Evolutionary conservation across 1,139 yeast species (phyloP).

Genomic region (Geotrichum klebahnii): DNA sequence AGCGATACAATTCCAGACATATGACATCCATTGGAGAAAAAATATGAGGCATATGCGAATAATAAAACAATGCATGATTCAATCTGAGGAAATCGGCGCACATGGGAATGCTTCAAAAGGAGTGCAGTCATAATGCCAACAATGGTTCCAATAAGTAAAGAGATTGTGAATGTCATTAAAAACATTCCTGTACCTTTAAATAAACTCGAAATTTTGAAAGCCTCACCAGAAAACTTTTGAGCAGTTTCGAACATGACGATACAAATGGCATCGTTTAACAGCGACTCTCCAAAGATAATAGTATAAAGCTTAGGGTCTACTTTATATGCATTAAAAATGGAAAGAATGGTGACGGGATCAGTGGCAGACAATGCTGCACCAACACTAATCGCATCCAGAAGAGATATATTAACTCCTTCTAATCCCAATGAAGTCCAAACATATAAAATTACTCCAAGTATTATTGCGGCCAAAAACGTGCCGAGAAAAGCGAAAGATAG

Average conservation of each 20-base stretch:
- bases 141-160: constrained; percentile 82
- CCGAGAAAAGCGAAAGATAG: constrained; percentile 95
- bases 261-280: constrained; percentile 92
- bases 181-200: constrained; percentile 93
- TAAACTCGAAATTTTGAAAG: constrained; percentile 67
- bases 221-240: constrained; percentile 80
- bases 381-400: constrained; percentile 92
- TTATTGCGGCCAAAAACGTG: constrained; percentile 85
- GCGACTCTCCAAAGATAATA: constrained; percentile 90
- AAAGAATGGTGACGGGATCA: constrained; percentile 92
- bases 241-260: constrained; percentile 98
- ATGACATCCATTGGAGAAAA: constrained; percentile 96
- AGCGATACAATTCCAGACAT: constrained; percentile 97
- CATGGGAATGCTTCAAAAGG: constrained; percentile 83
- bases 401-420: constrained; percentile 80
- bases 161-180: constrained; percentile 85
- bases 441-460: constrained; percentile 76
- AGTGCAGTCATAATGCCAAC: constrained; percentile 87
- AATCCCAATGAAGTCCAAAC: constrained; percentile 89
- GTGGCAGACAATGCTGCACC: constrained; percentile 98
- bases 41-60: constrained; percentile 92
- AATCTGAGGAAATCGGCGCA: constrained; percentile 89
- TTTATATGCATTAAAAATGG: constrained; percentile 95
- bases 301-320: constrained; percentile 98
- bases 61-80: constrained; percentile 88